These are phyloP conservation scores for Mycena maculata DNA, from an alignment of 768 basidiomycete genomes.

Conservation along the genomic window DNA sequence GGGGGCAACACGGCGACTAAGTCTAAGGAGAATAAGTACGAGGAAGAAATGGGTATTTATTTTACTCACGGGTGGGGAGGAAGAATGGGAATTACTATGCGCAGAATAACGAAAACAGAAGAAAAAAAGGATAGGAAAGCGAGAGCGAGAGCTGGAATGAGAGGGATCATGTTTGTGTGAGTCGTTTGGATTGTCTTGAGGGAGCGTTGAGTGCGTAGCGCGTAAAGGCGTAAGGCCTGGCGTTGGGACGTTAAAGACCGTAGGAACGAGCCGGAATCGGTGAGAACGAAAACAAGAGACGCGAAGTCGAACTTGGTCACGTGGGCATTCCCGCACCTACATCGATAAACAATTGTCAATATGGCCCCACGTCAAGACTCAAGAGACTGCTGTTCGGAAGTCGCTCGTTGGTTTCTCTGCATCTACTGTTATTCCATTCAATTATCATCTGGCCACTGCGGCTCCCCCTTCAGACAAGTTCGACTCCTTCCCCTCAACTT, in stretches of 20 bases:
- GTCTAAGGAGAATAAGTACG: slow-evolving; percentile 25
- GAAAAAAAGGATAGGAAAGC: slow-evolving; percentile 78
- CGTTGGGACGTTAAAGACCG: slow-evolving; percentile 47
- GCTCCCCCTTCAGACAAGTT: too few relatives aligned
- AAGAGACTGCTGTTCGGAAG: too few relatives aligned
- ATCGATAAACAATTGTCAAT: too few relatives aligned
- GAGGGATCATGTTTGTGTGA: slow-evolving; percentile 68
- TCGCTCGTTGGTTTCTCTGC: too few relatives aligned
- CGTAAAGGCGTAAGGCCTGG: slow-evolving; percentile 58
- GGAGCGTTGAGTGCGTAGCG: slow-evolving; percentile 58
- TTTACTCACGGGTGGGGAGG: slow-evolving; percentile 65
- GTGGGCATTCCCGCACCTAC: too few relatives aligned
- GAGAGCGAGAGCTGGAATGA: slow-evolving; percentile 73
- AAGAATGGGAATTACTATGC: slow-evolving; percentile 79
- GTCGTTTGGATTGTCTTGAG: slow-evolving; percentile 51
- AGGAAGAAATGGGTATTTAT: background rate
- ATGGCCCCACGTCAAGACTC: too few relatives aligned
- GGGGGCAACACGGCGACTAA: slow-evolving; percentile 80
- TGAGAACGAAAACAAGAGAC: too few relatives aligned
- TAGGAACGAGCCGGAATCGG: slow-evolving; percentile 44
- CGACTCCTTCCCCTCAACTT: too few relatives aligned
- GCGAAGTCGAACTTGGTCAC: too few relatives aligned
- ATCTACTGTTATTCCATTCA: too few relatives aligned
- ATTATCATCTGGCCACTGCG: too few relatives aligned
- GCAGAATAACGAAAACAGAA: slow-evolving; percentile 81